phyloP scores from a whole-genome alignment of 805 yeast genomes.

The Hagleromyces aurorensis region DNA sequence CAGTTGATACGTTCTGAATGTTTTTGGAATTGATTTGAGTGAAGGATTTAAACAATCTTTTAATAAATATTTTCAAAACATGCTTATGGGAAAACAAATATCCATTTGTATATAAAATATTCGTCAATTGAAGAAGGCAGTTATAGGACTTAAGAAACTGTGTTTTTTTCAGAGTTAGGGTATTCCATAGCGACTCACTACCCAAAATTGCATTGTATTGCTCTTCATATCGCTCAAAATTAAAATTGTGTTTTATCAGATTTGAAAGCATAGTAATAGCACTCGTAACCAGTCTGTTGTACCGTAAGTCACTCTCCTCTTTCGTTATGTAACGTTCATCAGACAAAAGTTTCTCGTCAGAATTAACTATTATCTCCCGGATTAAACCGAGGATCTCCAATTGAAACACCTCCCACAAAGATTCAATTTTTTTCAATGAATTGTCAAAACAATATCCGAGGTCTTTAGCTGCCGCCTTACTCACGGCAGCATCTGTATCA shows the following conservation, averaged over 20 bases:
- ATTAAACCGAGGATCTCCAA: constrained; percentile 49
- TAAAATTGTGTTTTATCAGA: constrained; percentile 10
- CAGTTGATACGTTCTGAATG: constrained; percentile 37
- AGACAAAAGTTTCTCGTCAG: constrained; percentile 55
- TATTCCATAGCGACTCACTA: constrained; percentile 40
- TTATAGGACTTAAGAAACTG: constrained; percentile 38
- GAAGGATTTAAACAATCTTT: constrained; percentile 29
- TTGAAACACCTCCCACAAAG: constrained; percentile 54
- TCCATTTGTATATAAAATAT: constrained; percentile 22
- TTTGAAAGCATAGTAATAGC: constrained; percentile 41
- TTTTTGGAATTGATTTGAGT: constrained; percentile 30
- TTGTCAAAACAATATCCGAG: constrained; percentile 49
- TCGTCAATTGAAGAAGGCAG: constrained; percentile 34
- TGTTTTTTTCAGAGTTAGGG: constrained; percentile 30
- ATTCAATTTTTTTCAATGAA: constrained; percentile 43
- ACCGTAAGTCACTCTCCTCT: constrained; percentile 61
- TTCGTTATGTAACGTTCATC: constrained; percentile 64
- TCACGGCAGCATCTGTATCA: constrained; percentile 61
- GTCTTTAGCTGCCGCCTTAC: constrained; percentile 40
- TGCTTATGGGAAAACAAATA: constrained; percentile 18
- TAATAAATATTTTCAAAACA: constrained; percentile 29
- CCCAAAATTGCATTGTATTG: constrained; percentile 32
- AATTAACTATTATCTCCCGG: constrained; percentile 44
- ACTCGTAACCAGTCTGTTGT: constrained; percentile 46
- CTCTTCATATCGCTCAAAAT: constrained; percentile 16